These are phyloP conservation scores for Drosera spatulata DNA, from an alignment of 179 eudicot species.

Conservation along the genomic window DNA sequence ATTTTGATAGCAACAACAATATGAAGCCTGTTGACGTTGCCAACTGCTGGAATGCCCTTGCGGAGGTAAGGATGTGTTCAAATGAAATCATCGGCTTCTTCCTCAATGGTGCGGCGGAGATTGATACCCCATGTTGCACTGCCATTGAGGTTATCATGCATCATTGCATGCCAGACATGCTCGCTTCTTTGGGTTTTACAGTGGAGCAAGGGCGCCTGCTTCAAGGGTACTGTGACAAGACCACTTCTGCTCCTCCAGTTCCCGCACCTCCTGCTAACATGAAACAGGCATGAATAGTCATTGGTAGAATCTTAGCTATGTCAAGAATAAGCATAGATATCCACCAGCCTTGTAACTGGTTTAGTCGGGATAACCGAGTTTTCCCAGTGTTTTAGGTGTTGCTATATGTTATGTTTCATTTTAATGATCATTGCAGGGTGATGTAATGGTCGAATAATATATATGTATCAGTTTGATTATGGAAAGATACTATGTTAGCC, in stretches of 20 bases:
- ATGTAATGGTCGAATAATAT: too few relatives aligned
- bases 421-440: too few relatives aligned
- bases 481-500: too few relatives aligned
- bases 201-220: slow-evolving; percentile 23
- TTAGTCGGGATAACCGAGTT: too few relatives aligned
- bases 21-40: background rate
- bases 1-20: background rate
- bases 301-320: too few relatives aligned
- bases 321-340: too few relatives aligned
- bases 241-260: background rate
- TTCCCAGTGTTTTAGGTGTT: too few relatives aligned
- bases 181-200: slow-evolving; percentile 36
- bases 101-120: slow-evolving; percentile 35
- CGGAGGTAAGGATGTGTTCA: slow-evolving; percentile 42
- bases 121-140: slow-evolving; percentile 39
- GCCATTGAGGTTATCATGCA: slow-evolving; percentile 29
- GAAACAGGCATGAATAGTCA: background rate
- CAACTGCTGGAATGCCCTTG: slow-evolving; percentile 43
- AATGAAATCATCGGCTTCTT: slow-evolving; percentile 43
- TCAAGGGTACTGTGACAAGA: slow-evolving; percentile 3
- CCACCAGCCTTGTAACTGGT: too few relatives aligned
- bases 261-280: background rate
- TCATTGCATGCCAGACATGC: slow-evolving; percentile 55
- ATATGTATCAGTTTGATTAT: too few relatives aligned
- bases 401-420: too few relatives aligned